These are phyloP conservation scores for Hibiscus syriacus DNA, from an alignment of 345 rosid species.

Conservation along the genomic window DNA sequence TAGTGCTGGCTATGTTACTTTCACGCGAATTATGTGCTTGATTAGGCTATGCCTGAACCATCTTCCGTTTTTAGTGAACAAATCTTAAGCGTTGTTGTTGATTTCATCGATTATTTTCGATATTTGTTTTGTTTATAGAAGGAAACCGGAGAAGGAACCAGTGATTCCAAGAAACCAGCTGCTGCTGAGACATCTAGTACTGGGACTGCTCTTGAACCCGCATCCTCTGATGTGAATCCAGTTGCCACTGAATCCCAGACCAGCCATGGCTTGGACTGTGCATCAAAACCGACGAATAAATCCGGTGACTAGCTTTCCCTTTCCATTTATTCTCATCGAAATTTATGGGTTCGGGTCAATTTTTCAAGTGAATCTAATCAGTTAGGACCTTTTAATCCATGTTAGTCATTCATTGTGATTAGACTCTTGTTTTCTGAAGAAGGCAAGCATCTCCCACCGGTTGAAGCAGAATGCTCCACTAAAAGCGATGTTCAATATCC, in stretches of 20 bases:
- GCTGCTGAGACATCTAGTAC: slow-evolving; percentile 12
- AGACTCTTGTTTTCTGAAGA: background rate
- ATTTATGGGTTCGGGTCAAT: background rate
- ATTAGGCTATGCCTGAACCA: background rate
- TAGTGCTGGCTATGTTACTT: too few species aligned
- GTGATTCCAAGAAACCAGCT: background rate
- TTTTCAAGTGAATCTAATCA: slow-evolving; percentile 1
- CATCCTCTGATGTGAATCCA: slow-evolving; percentile 3
- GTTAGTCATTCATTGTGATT: background rate
- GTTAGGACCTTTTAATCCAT: background rate
- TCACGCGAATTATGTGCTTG: background rate
- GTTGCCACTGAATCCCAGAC: background rate
- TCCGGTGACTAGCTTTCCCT: slow-evolving; percentile 10
- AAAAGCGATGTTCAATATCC: background rate
- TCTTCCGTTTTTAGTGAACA: background rate
- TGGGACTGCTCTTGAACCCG: background rate
- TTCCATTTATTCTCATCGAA: background rate
- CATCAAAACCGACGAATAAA: background rate
- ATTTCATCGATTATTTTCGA: background rate
- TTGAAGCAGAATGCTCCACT: slow-evolving; percentile 1
- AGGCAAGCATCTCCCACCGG: background rate
- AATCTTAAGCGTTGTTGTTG: background rate
- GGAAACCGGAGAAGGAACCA: background rate
- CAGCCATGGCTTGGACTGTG: background rate
- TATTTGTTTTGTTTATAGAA: background rate